Percentiles rank a stretch among this genome's conserved stretches.
These are phyloP conservation scores for Solanum appendiculatum DNA, from an alignment of 257 asterid genomes.

Conservation along the genomic window DNA sequence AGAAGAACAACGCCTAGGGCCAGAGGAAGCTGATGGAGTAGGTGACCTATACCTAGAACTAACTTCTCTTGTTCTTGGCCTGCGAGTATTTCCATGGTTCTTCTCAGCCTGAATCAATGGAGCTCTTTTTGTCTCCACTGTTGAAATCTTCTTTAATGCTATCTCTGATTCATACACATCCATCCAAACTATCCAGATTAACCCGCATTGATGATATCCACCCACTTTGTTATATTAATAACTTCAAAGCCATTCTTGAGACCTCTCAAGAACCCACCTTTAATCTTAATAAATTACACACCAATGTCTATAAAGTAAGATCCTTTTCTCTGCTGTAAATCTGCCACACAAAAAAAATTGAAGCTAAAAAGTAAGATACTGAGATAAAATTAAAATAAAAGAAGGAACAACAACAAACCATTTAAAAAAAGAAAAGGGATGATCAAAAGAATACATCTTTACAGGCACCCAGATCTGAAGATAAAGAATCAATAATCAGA, in stretches of 20 bases:
- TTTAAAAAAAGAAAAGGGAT: constrained; percentile 34
- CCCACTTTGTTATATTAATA: constrained; percentile 16
- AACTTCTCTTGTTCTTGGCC: constrained; percentile 59
- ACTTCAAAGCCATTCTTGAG: constrained; percentile 15
- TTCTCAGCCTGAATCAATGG: constrained; percentile 51
- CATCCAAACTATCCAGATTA: constrained; percentile 51
- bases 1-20: constrained; percentile 55
- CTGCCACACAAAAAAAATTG: constrained; percentile 32
- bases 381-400: constrained; percentile 24
- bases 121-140: constrained; percentile 29
- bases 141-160: constrained; percentile 39
- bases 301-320: constrained; percentile 27
- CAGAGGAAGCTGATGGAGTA: constrained; percentile 31
- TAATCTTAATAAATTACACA: constrained; percentile 13
- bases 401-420: constrained; percentile 17
- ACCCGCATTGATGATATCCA: constrained; percentile 44
- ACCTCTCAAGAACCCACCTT: constrained; percentile 23
- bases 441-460: constrained; percentile 49
- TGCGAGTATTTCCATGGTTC: constrained; percentile 44
- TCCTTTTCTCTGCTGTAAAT: constrained; percentile 30
- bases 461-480: constrained; percentile 48
- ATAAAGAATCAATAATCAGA: constrained; percentile 13
- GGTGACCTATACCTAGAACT: constrained; percentile 81
- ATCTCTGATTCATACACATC: constrained; percentile 44
- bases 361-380: constrained; percentile 37